These are phyloP conservation scores for Phoma sp. DNA, from an alignment of 2,329 filamentous ascomycete species.

Conservation along the genomic window DNA sequence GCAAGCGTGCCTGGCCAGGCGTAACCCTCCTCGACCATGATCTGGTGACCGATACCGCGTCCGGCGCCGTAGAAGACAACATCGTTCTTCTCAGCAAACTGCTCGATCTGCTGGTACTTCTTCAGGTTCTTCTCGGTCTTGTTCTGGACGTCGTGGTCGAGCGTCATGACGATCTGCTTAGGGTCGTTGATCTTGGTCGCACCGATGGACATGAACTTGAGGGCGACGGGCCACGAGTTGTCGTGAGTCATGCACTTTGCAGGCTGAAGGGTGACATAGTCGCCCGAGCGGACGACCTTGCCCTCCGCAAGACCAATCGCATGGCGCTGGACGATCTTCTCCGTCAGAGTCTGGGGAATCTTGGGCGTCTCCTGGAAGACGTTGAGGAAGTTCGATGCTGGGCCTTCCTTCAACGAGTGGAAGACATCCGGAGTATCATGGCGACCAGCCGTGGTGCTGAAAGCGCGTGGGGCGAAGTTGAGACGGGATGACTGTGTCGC, in stretches of 20 bases:
- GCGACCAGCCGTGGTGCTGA: constrained; percentile 31
- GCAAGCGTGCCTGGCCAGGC: constrained; percentile 84
- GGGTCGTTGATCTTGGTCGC: constrained; percentile 74
- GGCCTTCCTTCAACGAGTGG: constrained; percentile 66
- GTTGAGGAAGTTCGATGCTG: constrained; percentile 72
- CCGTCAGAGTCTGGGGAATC: constrained; percentile 79
- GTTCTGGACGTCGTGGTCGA: constrained; percentile 92
- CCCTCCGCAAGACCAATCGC: constrained; percentile 75
- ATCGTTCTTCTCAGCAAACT: constrained; percentile 79
- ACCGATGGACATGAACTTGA: constrained; percentile 84
- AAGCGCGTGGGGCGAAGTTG: constrained; percentile 31
- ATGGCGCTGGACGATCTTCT: constrained; percentile 89
- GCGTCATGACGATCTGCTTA: constrained; percentile 77
- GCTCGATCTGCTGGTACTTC: constrained; percentile 82
- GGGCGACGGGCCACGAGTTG: constrained; percentile 76
- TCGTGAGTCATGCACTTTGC: constrained; percentile 85
- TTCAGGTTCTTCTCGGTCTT: constrained; percentile 76
- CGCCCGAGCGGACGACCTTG: constrained; percentile 77
- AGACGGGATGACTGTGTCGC: constrained; percentile 32
- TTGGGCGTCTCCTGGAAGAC: constrained; percentile 61
- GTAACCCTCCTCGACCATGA: constrained; percentile 85
- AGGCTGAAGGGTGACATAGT: constrained; percentile 80
- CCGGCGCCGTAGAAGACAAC: constrained; percentile 79
- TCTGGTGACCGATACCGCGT: constrained; percentile 85
- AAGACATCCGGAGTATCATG: constrained; percentile 54